These are phyloP conservation scores for Hibiscus trionum DNA, from an alignment of 345 rosid species.

Conservation along the genomic window DNA sequence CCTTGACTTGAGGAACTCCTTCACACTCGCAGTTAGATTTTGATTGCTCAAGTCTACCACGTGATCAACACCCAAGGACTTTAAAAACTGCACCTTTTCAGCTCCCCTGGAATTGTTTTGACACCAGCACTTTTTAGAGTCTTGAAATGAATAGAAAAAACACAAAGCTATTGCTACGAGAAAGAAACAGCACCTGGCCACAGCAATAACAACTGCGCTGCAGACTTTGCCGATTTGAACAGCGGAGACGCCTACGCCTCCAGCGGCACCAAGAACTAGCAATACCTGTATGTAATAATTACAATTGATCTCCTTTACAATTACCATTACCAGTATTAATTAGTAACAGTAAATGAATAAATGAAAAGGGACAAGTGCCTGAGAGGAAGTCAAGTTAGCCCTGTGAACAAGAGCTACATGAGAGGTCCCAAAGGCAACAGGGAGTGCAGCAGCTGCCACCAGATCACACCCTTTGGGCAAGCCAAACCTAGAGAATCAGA, in stretches of 20 bases:
- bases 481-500: constrained; percentile 30
- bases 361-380: constrained; percentile 29
- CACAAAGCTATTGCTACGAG: background rate
- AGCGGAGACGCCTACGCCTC: constrained; percentile 95
- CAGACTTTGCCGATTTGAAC: constrained; percentile 85
- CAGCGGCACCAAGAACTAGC: constrained; percentile 92
- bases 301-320: background rate
- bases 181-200: constrained; percentile 49
- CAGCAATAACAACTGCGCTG: constrained; percentile 82
- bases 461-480: constrained; percentile 84
- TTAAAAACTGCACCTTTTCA: constrained; percentile 31
- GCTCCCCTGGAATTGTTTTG: constrained; percentile 35
- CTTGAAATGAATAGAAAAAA: background rate
- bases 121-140: background rate
- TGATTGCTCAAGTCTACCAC: constrained; percentile 64
- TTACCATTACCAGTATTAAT: background rate
- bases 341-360: background rate
- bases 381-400: constrained; percentile 59
- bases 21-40: constrained; percentile 56
- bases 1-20: constrained; percentile 54
- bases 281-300: constrained; percentile 42
- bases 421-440: constrained; percentile 92
- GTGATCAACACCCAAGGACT: constrained; percentile 76
- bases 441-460: constrained; percentile 78
- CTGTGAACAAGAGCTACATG: constrained; percentile 90